phyloP scores from a whole-genome alignment of 2,329 filamentous ascomycete genomes.

The Paradendryphiella salina region DNA sequence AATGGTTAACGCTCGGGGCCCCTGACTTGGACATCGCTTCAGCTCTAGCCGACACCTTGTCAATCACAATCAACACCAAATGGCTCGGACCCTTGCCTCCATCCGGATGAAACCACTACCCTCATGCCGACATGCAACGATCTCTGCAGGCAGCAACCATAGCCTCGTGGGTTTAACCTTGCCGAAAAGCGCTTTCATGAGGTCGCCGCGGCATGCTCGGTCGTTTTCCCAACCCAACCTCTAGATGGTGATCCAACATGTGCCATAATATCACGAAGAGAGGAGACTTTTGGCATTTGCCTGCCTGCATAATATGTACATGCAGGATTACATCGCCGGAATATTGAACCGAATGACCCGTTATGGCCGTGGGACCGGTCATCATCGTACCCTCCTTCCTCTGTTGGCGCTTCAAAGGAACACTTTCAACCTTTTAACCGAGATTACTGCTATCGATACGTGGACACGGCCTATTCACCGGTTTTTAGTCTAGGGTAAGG shows the following conservation, averaged over 20 bases:
- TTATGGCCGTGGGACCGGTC: constrained; percentile 10
- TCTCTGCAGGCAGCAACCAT: constrained; percentile 14
- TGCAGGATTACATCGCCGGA: constrained; percentile 12
- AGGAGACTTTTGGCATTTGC: background rate
- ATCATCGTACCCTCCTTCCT: background rate
- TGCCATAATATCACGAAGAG: background rate
- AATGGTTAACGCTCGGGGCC: constrained; percentile 12
- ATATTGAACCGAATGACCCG: constrained; percentile 23
- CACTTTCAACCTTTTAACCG: constrained; percentile 23
- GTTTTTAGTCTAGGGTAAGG: constrained; percentile 23
- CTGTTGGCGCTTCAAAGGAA: background rate
- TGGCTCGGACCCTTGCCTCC: constrained; percentile 12
- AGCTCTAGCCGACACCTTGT: constrained; percentile 11
- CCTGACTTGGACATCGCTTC: constrained; percentile 13
- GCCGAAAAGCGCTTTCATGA: constrained; percentile 1
- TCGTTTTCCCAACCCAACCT: background rate
- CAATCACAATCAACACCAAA: constrained; percentile 10
- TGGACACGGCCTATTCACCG: constrained; percentile 24
- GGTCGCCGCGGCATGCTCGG: background rate
- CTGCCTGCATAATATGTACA: background rate
- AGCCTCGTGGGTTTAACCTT: background rate
- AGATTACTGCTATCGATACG: constrained; percentile 30
- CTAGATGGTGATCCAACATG: background rate
- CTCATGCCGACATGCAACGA: constrained; percentile 7
- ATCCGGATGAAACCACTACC: constrained; percentile 16